These are phyloP conservation scores for Wickerhamomyces ciferrii DNA, from an alignment of 805 yeast species.

Conservation along the genomic window DNA sequence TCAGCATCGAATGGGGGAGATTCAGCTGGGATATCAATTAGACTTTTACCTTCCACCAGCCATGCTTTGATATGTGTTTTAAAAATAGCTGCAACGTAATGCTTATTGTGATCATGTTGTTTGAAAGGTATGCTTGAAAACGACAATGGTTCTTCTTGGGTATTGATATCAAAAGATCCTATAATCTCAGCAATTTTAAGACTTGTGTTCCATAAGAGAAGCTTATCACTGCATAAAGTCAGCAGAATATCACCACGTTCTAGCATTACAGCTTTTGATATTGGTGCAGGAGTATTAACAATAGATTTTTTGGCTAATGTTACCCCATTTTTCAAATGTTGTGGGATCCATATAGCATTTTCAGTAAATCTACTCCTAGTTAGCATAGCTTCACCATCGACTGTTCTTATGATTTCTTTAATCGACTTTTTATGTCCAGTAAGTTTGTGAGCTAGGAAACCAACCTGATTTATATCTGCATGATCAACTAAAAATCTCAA, in stretches of 20 bases:
- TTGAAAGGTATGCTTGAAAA: slow-evolving; percentile 32
- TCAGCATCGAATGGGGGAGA: slow-evolving; percentile 33
- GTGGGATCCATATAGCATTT: slow-evolving; percentile 55
- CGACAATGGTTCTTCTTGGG: slow-evolving; percentile 17
- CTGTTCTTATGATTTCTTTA: slow-evolving; percentile 57
- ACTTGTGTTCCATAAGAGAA: slow-evolving; percentile 62
- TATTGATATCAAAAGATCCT: slow-evolving; percentile 7
- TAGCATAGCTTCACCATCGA: slow-evolving; percentile 56
- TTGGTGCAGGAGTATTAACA: slow-evolving; percentile 40
- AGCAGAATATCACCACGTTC: slow-evolving; percentile 41
- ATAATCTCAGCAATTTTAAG: slow-evolving; percentile 19
- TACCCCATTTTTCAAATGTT: slow-evolving; percentile 24
- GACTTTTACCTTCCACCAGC: slow-evolving; percentile 23
- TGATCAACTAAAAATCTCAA: slow-evolving; percentile 16
- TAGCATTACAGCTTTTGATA: slow-evolving; percentile 43
- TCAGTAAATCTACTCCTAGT: slow-evolving; percentile 60
- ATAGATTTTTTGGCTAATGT: slow-evolving; percentile 34
- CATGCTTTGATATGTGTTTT: slow-evolving; percentile 36
- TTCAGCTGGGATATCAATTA: slow-evolving; percentile 28
- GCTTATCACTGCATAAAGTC: slow-evolving; percentile 33
- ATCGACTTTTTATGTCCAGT: slow-evolving; percentile 89
- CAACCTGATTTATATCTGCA: slow-evolving; percentile 10
- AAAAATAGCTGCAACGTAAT: slow-evolving; percentile 48
- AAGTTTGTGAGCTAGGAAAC: slow-evolving; percentile 44
- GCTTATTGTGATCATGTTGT: slow-evolving; percentile 26